Conservation (phyloP, 768 basidiomycete species). For the Nidularia pulvinata region DNA sequence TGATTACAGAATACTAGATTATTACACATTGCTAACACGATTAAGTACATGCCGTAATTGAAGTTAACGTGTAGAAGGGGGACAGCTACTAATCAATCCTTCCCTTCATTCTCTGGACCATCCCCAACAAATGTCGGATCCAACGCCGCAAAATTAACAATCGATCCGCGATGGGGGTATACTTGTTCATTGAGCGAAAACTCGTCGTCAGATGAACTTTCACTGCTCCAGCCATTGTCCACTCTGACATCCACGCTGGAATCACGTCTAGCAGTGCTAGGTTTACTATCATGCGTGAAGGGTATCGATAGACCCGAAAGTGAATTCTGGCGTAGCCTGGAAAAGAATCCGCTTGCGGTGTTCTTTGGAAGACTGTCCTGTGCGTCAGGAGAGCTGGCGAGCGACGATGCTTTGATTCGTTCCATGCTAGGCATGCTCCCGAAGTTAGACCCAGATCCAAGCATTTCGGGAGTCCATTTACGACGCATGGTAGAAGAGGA, state of each 20-base stretch:
- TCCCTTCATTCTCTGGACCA: neutral
- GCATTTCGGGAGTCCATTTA: conserved; percentile 45
- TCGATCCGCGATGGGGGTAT: neutral
- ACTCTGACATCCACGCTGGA: conserved; percentile 21
- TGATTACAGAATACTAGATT: too few species aligned
- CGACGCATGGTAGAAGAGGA: conserved; percentile 40
- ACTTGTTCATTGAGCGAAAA: conserved; percentile 10
- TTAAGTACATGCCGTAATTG: neutral
- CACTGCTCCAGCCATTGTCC: conserved; percentile 54
- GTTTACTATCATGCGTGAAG: conserved; percentile 21
- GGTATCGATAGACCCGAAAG: conserved; percentile 38
- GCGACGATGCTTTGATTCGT: neutral
- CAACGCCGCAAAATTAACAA: neutral
- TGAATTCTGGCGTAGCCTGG: conserved; percentile 41
- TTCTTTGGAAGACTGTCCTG: conserved; percentile 4
- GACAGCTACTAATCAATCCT: too few species aligned
- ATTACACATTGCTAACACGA: neutral
- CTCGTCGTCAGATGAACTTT: conserved; percentile 56
- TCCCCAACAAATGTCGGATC: neutral
- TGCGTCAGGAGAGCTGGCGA: conserved; percentile 2
- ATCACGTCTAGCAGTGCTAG: conserved; percentile 10
- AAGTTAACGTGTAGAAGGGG: too few species aligned
- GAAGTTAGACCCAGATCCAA: conserved; percentile 17
- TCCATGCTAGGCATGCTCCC: neutral
- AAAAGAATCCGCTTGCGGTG: conserved; percentile 32